phyloP scores from a whole-genome alignment of 2,329 filamentous ascomycete genomes.

The Cordyceps cateniannulata region DNA sequence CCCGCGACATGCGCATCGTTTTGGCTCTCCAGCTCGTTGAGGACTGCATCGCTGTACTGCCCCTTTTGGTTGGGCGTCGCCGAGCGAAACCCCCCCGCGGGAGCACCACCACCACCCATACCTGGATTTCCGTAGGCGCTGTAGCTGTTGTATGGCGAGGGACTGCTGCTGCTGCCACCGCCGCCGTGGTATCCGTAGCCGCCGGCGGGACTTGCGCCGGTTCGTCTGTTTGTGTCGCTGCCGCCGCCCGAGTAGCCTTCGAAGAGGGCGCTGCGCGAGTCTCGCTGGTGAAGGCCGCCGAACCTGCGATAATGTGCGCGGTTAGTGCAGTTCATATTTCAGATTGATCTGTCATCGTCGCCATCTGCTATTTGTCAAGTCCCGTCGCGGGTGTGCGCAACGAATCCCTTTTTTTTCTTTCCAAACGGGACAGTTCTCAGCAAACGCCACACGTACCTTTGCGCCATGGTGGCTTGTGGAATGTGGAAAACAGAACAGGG shows the following conservation, averaged over 20 bases:
- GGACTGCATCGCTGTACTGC: conserved; percentile 85
- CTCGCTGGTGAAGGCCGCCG: conserved; percentile 64
- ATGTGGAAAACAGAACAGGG: background rate
- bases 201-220: conserved; percentile 27
- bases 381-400: too few relatives aligned
- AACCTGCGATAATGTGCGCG: conserved; percentile 43
- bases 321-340: background rate
- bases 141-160: conserved; percentile 11
- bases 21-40: conserved; percentile 91
- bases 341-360: too few relatives aligned
- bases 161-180: background rate
- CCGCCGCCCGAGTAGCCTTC: conserved; percentile 61
- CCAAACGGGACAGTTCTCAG: background rate
- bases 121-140: conserved; percentile 6
- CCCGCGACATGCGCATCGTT: conserved; percentile 86
- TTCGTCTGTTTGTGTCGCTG: conserved; percentile 33
- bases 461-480: conserved; percentile 23
- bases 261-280: conserved; percentile 67
- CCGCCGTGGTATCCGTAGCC: conserved; percentile 35
- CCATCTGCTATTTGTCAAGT: too few relatives aligned
- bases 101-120: background rate
- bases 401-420: too few relatives aligned
- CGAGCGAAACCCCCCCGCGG: conserved; percentile 40
- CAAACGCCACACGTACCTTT: conserved; percentile 23
- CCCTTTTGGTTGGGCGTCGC: conserved; percentile 74